Base-by-base conservation (phyloP, 2,329 filamentous ascomycete genomes). In the Diaporthe vexans region DNA sequence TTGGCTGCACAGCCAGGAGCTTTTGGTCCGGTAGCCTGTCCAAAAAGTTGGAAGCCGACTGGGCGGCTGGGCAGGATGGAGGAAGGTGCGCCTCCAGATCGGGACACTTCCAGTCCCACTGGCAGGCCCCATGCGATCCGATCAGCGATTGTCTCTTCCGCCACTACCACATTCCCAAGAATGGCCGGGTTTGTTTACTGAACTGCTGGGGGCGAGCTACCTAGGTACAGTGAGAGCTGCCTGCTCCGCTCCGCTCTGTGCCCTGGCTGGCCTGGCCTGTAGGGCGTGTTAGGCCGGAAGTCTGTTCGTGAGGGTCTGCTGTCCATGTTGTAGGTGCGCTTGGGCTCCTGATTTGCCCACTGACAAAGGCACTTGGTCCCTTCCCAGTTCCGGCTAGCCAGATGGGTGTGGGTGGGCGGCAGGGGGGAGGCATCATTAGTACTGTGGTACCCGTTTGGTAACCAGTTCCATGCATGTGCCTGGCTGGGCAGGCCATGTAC, bases 151-250 rank as follows among this genome's bases (percentile, higher is more conserved):
- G 63, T 67, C 63, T 37, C 29, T 67, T 52, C 29, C 43, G 46
- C 43, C 46, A 67, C 46, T 15, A 26, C 63, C 13, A 26, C 63
- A 68, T 68, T 54, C 63, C 63, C 63, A 67, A 68, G 33, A 26
- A 26, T n/a, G 63, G 63, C 63, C 29, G n/a, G 48, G 9, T 4
- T 37, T 35, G 46, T 26, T 67, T 37, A 52, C 33, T 51, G 29
- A 52, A 26, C 63, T 67, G 63, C 46, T 21, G 37, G 63, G 15
- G 43, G 26, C 26, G 40, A n/a, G 6, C 37, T 37, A 13, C 37
- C 29, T 29, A 29, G 29, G 29, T 29, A 4, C 29, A 29, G 29
- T 29, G 29, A 29, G 29, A 29, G 29, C 29, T 33, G 29, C 17
- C 40, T 40, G 37, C 6, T 21, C 40, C 15, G 40, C 19, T 37